A percentile compares a stretch with the other conserved stretches of the same genome.
Evolutionary conservation across 257 asterid species (phyloP).

Genomic region (Nyctanthes arbortristis): DNA sequence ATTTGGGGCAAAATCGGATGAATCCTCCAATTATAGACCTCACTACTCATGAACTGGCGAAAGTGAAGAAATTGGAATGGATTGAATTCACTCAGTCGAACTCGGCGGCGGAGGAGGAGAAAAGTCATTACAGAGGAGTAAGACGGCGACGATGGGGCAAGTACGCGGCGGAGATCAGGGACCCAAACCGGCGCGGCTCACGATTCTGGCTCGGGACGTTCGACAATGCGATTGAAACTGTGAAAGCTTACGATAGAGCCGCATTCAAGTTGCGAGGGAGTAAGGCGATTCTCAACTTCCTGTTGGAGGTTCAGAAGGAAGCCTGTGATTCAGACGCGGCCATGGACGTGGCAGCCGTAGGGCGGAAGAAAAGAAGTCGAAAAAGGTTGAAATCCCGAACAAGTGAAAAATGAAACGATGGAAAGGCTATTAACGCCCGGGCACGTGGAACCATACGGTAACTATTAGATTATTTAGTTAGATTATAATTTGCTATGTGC

Average conservation of each 20-base stretch:
- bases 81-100: conserved; percentile 20
- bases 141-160: conserved; percentile 64
- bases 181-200: conserved; percentile 51
- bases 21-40: conserved; percentile 13
- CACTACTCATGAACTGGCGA: conserved; percentile 9
- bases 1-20: too few relatives aligned
- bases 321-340: conserved; percentile 20
- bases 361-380: conserved; percentile 22
- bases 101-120: conserved; percentile 20
- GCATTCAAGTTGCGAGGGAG: conserved; percentile 69
- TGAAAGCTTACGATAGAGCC: conserved; percentile 66
- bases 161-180: conserved; percentile 71
- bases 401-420: conserved; percentile 18
- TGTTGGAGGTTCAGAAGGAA: conserved; percentile 46
- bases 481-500: too few relatives aligned
- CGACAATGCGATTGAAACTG: conserved; percentile 63
- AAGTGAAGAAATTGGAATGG: conserved; percentile 24
- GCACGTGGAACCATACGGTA: too few relatives aligned
- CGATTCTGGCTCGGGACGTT: conserved; percentile 78
- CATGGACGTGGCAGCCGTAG: conserved; percentile 9
- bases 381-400: conserved; percentile 24
- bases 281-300: conserved; percentile 73
- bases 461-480: too few relatives aligned
- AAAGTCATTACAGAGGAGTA: too few relatives aligned
- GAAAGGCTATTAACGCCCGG: conserved; percentile 45